A percentile compares a stretch with the other conserved stretches of the same genome.
Evolutionary conservation across 345 rosid genomes (phyloP).

Genomic region (Citrus sinensis): DVS_A1.0 CM039165.1:11858501-11859000

Average conservation of each 20-base stretch:
- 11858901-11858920: not conserved
- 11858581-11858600: not conserved
- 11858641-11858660: not conserved
- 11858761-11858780: not conserved
- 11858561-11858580: not conserved
- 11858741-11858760: not conserved
- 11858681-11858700: not conserved
- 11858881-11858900: not conserved
- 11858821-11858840: not conserved
- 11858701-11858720: not conserved
- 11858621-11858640: not conserved
- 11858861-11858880: not conserved
- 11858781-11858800: not conserved
- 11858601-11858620: not conserved
- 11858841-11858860: not conserved
- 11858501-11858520: not conserved
- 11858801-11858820: not conserved
- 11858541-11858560: not conserved
- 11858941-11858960: not conserved
- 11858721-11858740: not conserved
- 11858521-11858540: not conserved
- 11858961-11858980: not conserved
- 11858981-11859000: not conserved
- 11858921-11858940: not conserved
- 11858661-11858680: not conserved